These are phyloP conservation scores for Heimioporus sp. DNA, from an alignment of 768 basidiomycete species.

Conservation along the genomic window DNA sequence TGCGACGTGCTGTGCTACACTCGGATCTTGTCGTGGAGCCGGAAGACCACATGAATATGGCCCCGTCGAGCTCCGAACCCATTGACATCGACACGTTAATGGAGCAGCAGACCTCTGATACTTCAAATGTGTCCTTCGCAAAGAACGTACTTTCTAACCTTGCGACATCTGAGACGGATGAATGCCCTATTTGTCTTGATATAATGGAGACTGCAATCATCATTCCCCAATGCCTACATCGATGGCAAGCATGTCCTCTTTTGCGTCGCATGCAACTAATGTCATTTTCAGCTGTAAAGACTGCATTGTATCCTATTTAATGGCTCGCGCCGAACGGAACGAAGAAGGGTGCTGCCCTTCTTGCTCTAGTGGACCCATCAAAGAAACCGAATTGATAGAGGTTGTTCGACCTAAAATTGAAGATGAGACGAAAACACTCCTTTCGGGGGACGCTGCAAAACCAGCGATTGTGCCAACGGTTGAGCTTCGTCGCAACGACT, in stretches of 20 bases:
- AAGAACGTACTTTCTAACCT: constrained; percentile 65
- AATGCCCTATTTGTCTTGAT: constrained; percentile 84
- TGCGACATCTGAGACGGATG: constrained; percentile 47
- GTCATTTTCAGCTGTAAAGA: constrained; percentile 71
- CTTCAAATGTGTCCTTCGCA: constrained; percentile 46
- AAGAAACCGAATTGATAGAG: constrained; percentile 62
- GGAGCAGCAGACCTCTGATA: constrained; percentile 30
- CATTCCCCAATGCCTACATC: constrained; percentile 75
- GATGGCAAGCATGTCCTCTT: constrained; percentile 51
- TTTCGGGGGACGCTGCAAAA: constrained; percentile 12
- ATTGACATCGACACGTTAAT: constrained; percentile 63
- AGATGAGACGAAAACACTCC: neutral
- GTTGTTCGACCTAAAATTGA: constrained; percentile 41
- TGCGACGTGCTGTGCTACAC: constrained; percentile 91
- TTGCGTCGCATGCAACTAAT: neutral
- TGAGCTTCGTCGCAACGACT: constrained; percentile 73
- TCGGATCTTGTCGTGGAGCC: constrained; percentile 74
- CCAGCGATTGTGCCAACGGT: constrained; percentile 41
- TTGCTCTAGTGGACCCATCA: constrained; percentile 69
- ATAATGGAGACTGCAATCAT: constrained; percentile 68
- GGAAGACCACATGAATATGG: constrained; percentile 38
- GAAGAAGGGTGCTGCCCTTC: constrained; percentile 78
- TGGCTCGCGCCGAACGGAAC: constrained; percentile 62
- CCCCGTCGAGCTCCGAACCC: constrained; percentile 32
- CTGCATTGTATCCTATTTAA: constrained; percentile 77